Evolutionary conservation across 768 basidiomycete genomes (phyloP).

Genomic region (Collybia mongolica): DNA sequence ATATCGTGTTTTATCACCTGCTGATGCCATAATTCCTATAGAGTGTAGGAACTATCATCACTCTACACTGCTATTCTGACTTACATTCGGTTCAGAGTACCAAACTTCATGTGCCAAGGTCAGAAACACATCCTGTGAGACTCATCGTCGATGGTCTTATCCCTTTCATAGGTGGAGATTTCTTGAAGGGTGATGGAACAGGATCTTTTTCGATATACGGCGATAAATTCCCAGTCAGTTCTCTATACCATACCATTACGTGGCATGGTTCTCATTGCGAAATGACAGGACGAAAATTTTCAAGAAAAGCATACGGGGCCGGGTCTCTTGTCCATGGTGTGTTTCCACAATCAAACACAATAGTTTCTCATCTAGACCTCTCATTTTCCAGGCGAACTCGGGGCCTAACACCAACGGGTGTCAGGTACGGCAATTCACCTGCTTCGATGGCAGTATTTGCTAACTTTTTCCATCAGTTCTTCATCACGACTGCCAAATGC

Average conservation of each 20-base stretch:
- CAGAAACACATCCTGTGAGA: conserved; percentile 10
- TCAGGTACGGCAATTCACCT: conserved; percentile 44
- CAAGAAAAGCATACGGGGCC: conserved; percentile 83
- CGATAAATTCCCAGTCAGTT: conserved; percentile 81
- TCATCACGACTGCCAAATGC: conserved; percentile 93
- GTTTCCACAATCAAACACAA: conserved; percentile 3
- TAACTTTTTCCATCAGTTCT: conserved; percentile 60
- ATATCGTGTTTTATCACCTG: conserved; percentile 1
- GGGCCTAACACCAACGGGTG: conserved; percentile 94
- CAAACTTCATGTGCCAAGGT: conserved; percentile 98
- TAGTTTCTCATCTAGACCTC: conserved; percentile 2
- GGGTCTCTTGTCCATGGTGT: conserved; percentile 89
- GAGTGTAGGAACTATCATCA: conserved; percentile 58
- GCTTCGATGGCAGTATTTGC: not conserved
- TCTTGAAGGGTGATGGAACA: conserved; percentile 91
- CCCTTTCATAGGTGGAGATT: conserved; percentile 75
- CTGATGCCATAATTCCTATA: conserved; percentile 27
- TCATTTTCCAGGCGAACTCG: conserved; percentile 76
- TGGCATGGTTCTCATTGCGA: not conserved
- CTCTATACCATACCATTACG: not conserved
- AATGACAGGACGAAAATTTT: conserved; percentile 87
- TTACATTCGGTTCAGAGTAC: conserved; percentile 50
- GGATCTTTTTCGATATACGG: conserved; percentile 98
- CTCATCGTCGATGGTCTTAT: not conserved
- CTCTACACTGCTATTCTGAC: conserved; percentile 1